Base-by-base conservation (phyloP, 2,329 filamentous ascomycete genomes). In the Chaetomiaceae sp. region DNA sequence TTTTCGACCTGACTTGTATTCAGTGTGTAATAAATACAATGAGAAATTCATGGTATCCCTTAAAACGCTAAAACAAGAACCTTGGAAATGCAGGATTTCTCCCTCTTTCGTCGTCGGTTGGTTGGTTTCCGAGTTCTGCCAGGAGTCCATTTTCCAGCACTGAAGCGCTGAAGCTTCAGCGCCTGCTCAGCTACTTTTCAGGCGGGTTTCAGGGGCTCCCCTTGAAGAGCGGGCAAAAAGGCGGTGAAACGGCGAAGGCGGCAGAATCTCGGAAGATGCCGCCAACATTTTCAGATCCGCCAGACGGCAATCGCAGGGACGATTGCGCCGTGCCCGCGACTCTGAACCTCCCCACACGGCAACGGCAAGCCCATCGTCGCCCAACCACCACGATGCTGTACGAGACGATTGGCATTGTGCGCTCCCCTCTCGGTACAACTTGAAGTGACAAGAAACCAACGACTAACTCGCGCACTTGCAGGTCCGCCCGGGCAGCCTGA, bases 321-420 rank as follows among this genome's bases (percentile, higher is more conserved):
- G 12, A 17, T 17, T 25, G 50, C 23, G 23, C 9, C 27, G 27
- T 27, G 27, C 4, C 27, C 27, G 3, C 36, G 52, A 25, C 47
- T 46, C 22, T 36, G 22, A 22, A 20, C 38, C 27, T 22, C 29
- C 33, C 22, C 17, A 22, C 37, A 39, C 48, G 39, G 22, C 37
- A 44, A 38, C 22, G 38, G 39, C 39, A 37, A 22, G 43, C 27
- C 33, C 37, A 19, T 39, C 29, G 34, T 27, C 27, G 40, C 47
- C 56, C 42, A 27, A 63, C 68, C 36, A 15, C 19, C 43, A 79
- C 71, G 61, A 96, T 99, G 94, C 78, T 99, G 75, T 99, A 99
- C 79, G 94, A 99, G 77, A 78, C 97, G 68, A 94, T 99, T 72
- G 94, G 89, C 71, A 87, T 96, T 75, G 94, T 96, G 76, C 66